A percentile compares a stretch with the other conserved stretches of the same genome.
Evolutionary conservation across 306 rosid genomes (phyloP).

Genomic region (Citrullus mucosospermus): DNA sequence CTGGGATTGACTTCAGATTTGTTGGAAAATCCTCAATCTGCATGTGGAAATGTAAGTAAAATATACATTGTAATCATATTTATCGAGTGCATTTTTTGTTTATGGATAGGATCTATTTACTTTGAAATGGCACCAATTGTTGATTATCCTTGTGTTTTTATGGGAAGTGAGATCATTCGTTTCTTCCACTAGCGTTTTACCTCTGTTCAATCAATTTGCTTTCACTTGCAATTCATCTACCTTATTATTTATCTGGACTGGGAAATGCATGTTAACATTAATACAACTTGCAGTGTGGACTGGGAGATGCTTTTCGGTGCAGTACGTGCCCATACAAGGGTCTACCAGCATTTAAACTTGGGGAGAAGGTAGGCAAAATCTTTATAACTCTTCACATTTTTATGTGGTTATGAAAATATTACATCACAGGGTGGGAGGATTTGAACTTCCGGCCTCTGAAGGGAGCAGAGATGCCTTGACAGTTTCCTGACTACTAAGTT

Average conservation of each 20-base stretch:
- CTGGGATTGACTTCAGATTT: conserved; percentile 58
- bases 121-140: not conserved
- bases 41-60: conserved; percentile 75
- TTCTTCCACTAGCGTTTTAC: not conserved
- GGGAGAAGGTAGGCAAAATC: conserved; percentile 61
- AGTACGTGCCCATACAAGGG: conserved; percentile 94
- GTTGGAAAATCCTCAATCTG: conserved; percentile 69
- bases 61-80: not conserved
- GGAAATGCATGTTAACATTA: not conserved
- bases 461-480: not conserved
- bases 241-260: not conserved
- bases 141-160: not conserved
- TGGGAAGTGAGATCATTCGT: not conserved
- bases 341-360: conserved; percentile 81
- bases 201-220: not conserved
- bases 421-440: not conserved
- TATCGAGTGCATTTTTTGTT: not conserved
- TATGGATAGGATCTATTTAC: not conserved
- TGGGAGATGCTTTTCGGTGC: conserved; percentile 97
- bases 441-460: not conserved
- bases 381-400: not conserved
- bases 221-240: not conserved
- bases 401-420: not conserved
- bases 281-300: conserved; percentile 67
- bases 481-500: not conserved